A percentile compares a stretch with the other conserved stretches of the same genome.
phyloP scores from a whole-genome alignment of 2,329 filamentous ascomycete species.

The Volutella citrinella region DNA sequence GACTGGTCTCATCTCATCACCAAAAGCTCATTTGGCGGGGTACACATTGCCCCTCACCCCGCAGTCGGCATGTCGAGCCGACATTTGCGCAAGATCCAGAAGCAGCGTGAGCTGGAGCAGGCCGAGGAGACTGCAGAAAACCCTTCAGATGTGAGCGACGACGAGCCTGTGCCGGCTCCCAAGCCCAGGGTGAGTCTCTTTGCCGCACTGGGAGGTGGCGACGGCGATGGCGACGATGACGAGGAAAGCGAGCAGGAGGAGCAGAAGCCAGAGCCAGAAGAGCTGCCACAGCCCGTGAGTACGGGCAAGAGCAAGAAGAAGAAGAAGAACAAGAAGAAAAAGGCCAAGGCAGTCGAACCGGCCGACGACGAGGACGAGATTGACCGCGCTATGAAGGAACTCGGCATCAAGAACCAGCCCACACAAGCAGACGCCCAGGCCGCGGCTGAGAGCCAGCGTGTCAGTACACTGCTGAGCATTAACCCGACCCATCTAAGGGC shows the following conservation, averaged over 20 bases:
- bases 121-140: conserved; percentile 11
- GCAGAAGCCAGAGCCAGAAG: conserved; percentile 7
- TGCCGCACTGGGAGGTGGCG: conserved; percentile 47
- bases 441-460: conserved; percentile 18
- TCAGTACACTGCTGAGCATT: conserved; percentile 45
- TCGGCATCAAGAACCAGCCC: conserved; percentile 33
- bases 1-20: no score
- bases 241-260: conserved; percentile 30
- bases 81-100: conserved; percentile 50
- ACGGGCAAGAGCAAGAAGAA: conserved; percentile 37
- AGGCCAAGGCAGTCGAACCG: conserved; percentile 22
- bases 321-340: conserved; percentile 38
- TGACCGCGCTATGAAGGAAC: conserved; percentile 50
- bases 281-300: conserved; percentile 12
- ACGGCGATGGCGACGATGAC: conserved; percentile 39
- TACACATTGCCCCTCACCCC: no score
- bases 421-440: conserved; percentile 2
- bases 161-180: conserved; percentile 23
- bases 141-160: conserved; percentile 29
- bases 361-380: conserved; percentile 48
- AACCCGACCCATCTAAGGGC: conserved; percentile 75
- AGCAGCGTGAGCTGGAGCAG: conserved; percentile 44
- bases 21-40: no score
- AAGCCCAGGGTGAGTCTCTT: conserved; percentile 48
- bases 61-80: conserved; percentile 49